phyloP scores from a whole-genome alignment of 2,329 filamentous ascomycete genomes.

The Claviceps lovelessii region DNA sequence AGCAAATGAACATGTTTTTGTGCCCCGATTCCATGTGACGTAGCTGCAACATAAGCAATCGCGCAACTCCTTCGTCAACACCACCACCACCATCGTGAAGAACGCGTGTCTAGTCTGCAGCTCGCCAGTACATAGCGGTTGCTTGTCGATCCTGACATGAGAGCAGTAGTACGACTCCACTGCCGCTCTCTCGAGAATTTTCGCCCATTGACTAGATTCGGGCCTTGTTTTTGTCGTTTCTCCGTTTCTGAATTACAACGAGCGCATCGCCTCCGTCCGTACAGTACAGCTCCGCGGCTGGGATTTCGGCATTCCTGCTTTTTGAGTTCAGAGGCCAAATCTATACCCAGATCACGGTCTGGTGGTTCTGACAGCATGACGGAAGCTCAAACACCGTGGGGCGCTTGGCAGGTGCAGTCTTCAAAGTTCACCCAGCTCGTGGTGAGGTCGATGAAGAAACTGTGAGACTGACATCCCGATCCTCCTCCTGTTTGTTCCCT shows the following conservation, averaged over 20 bases:
- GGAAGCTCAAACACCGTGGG: slow-evolving; percentile 19
- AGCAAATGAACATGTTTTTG: too few relatives aligned
- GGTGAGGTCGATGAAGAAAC: slow-evolving; percentile 61
- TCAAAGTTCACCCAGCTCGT: slow-evolving; percentile 41
- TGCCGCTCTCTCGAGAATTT: background rate
- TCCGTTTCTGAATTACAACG: background rate
- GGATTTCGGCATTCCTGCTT: background rate
- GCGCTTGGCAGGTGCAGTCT: slow-evolving; percentile 25
- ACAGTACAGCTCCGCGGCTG: background rate
- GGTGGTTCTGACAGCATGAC: slow-evolving; percentile 9
- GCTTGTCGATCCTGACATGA: slow-evolving; percentile 8
- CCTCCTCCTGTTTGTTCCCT: background rate
- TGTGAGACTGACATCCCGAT: slow-evolving; percentile 39
- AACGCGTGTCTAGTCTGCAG: background rate
- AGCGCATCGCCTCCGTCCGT: background rate
- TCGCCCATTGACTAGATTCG: background rate
- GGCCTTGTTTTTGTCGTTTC: background rate
- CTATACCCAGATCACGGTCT: background rate
- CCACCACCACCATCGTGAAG: background rate
- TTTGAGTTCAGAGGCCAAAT: background rate
- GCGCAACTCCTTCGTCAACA: background rate
- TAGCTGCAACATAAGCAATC: background rate
- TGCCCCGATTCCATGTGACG: background rate
- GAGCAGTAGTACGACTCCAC: background rate
- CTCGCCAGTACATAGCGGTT: background rate